Evolutionary conservation across 371 early-diverging fungal species (phyloP).

Genomic region (Rhizomucor miehei): DNA sequence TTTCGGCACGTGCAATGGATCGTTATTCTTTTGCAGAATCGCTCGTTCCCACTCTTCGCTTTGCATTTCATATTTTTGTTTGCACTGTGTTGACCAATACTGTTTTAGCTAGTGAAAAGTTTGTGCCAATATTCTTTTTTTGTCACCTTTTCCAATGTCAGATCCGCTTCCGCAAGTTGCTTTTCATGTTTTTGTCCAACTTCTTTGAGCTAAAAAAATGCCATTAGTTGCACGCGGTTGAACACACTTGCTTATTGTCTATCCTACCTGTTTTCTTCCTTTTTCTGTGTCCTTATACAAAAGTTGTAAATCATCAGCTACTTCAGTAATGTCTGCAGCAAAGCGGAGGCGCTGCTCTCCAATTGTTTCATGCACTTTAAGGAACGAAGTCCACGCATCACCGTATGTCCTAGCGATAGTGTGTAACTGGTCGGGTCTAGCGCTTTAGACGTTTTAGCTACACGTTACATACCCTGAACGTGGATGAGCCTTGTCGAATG

Average conservation of each 20-base stretch:
- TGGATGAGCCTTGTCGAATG: conserved; percentile 44
- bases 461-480: conserved; percentile 39
- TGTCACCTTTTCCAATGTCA: conserved; percentile 68
- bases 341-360: conserved; percentile 71
- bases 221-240: too few species aligned
- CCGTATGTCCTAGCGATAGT: conserved; percentile 37
- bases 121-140: not conserved
- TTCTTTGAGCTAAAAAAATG: conserved; percentile 64
- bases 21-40: conserved; percentile 62
- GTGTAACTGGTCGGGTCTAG: not conserved
- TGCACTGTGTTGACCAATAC: conserved; percentile 39
- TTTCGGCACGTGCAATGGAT: conserved; percentile 45
- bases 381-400: conserved; percentile 58
- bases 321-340: conserved; percentile 54
- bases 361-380: conserved; percentile 73
- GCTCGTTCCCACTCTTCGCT: conserved; percentile 83
- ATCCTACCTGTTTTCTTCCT: conserved; percentile 71
- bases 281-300: conserved; percentile 77
- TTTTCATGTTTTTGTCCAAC: conserved; percentile 69
- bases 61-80: conserved; percentile 66
- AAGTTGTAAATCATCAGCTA: conserved; percentile 68
- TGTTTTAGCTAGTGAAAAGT: not conserved
- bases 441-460: not conserved
- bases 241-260: not conserved
- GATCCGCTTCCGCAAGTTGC: conserved; percentile 66